phyloP scores from a whole-genome alignment of 345 rosid species.

The Rhodomyrtus tomentosa region DNA sequence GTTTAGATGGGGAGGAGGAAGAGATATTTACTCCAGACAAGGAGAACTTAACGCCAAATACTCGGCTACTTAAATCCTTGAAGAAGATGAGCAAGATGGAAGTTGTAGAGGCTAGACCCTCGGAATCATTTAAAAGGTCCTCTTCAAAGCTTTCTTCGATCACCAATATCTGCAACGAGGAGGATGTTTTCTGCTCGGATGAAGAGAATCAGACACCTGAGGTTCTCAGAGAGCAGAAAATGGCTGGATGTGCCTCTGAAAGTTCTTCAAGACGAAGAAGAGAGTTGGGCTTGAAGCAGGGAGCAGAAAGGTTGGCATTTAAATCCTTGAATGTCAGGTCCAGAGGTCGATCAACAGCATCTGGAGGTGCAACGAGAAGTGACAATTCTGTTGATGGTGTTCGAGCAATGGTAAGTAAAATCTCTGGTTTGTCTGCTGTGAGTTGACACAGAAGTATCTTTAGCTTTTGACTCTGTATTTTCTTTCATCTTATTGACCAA shows the following conservation, averaged over 20 bases:
- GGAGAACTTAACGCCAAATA: constrained; percentile 72
- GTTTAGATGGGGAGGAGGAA: constrained; percentile 34
- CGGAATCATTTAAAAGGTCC: constrained; percentile 14
- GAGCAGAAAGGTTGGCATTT: constrained; percentile 45
- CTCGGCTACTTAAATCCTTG: constrained; percentile 28
- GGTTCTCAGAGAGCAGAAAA: constrained; percentile 20
- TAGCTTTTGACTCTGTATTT: not conserved
- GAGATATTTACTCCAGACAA: constrained; percentile 62
- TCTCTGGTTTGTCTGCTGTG: constrained; percentile 25
- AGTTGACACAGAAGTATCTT: constrained; percentile 9
- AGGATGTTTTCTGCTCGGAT: constrained; percentile 20
- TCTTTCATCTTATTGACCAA: not conserved
- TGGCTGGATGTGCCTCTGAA: constrained; percentile 3
- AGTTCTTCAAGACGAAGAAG: constrained; percentile 21
- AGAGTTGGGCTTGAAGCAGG: constrained; percentile 14
- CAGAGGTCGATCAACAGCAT: constrained; percentile 15
- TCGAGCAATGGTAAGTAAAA: constrained; percentile 9
- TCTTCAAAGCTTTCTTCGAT: constrained; percentile 14
- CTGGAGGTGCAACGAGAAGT: constrained; percentile 17
- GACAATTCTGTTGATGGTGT: constrained; percentile 7
- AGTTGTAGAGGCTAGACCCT: constrained; percentile 16
- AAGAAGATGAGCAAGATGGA: constrained; percentile 33
- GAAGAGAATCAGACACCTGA: constrained; percentile 40
- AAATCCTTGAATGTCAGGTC: constrained; percentile 28
- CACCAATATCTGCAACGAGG: constrained; percentile 20